Evolutionary conservation across 768 basidiomycete species (phyloP).

Genomic region (Royoungia palumana): DNA sequence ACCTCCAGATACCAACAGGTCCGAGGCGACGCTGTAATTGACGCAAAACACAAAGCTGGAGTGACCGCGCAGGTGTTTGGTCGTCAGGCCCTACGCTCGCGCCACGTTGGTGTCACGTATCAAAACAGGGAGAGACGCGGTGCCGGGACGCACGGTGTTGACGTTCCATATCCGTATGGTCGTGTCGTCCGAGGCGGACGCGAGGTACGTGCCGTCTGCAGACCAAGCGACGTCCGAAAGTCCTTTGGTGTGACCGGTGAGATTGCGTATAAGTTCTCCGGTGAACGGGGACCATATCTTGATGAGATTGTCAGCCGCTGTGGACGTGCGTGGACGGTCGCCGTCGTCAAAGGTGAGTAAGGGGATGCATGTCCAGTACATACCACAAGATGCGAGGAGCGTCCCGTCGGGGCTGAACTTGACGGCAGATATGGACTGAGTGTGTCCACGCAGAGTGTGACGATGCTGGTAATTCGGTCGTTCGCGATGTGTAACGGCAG

Average conservation of each 20-base stretch:
- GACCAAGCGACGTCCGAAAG: constrained; percentile 91
- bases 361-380: constrained; percentile 25
- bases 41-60: constrained; percentile 88
- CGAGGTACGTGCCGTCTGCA: constrained; percentile 73
- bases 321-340: neutral
- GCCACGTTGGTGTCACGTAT: neutral
- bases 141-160: constrained; percentile 54
- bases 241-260: constrained; percentile 75
- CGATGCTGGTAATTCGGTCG: constrained; percentile 67
- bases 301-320: constrained; percentile 73
- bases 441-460: constrained; percentile 73
- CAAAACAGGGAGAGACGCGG: neutral
- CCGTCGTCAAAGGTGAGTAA: neutral
- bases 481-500: constrained; percentile 37
- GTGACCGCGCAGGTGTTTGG: constrained; percentile 75
- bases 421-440: constrained; percentile 79
- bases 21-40: constrained; percentile 85
- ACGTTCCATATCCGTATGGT: constrained; percentile 89
- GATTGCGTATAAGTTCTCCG: constrained; percentile 70
- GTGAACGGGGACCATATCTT: constrained; percentile 85
- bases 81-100: constrained; percentile 56
- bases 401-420: constrained; percentile 91
- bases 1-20: constrained; percentile 86
- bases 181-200: constrained; percentile 90
- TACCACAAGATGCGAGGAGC: constrained; percentile 84